Conservation (phyloP, 805 yeast species). For the Lachancea nothofagi region DNA sequence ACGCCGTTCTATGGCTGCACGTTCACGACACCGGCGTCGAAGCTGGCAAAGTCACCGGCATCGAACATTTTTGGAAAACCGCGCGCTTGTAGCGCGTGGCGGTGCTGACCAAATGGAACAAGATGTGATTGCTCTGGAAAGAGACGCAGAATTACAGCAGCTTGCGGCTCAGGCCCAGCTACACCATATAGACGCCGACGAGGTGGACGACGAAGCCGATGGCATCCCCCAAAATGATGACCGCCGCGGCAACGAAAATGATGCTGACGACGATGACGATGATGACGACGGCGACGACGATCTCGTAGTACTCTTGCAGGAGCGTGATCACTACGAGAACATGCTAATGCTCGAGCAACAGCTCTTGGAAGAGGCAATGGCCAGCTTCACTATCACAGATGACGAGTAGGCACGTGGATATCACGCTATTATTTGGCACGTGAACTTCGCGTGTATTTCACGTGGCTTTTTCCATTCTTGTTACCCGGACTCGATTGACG, state of each 20-base stretch:
- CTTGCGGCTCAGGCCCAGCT: constrained; percentile 19
- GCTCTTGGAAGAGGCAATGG: constrained; percentile 9
- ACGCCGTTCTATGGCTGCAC: not conserved
- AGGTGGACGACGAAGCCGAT: constrained; percentile 15
- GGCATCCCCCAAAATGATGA: not conserved
- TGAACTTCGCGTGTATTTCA: not conserved
- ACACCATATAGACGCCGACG: constrained; percentile 19
- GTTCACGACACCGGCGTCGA: constrained; percentile 3
- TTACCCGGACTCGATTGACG: no score
- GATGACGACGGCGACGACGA: constrained; percentile 26
- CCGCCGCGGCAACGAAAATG: not conserved
- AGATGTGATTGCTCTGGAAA: constrained; percentile 25
- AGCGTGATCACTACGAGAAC: constrained; percentile 8
- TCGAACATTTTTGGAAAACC: not conserved
- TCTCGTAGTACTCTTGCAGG: constrained; percentile 13
- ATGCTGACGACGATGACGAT: constrained; percentile 15
- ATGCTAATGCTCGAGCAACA: constrained; percentile 8
- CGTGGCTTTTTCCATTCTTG: no score
- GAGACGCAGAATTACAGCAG: constrained; percentile 13
- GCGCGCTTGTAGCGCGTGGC: constrained; percentile 17
- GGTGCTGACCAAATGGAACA: constrained; percentile 27
- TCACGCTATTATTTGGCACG: no score
- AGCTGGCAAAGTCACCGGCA: constrained; percentile 5
- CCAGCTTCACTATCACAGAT: constrained; percentile 1
- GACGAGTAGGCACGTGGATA: not conserved